phyloP scores from a whole-genome alignment of 83 land plant genomes.

The Larix sibirica region DNA sequence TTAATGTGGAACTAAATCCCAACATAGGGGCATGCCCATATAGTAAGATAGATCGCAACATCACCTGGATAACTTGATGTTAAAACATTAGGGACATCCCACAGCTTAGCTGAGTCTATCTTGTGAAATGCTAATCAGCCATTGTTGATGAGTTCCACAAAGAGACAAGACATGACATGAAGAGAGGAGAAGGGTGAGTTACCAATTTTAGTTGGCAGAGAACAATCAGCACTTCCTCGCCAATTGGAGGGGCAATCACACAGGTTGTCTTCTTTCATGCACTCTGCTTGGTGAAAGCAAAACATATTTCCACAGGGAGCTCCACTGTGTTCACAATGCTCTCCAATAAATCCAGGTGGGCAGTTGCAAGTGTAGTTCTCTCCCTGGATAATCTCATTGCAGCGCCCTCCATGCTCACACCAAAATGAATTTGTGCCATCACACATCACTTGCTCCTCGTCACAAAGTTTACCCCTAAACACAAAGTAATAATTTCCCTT shows the following conservation, averaged over 20 bases:
- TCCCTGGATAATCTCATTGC: slow-evolving; percentile 48
- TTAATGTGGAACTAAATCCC: background rate
- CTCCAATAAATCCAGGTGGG: slow-evolving; percentile 32
- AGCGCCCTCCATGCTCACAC: slow-evolving; percentile 41
- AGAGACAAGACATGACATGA: background rate
- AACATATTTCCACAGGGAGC: slow-evolving; percentile 34
- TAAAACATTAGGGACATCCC: background rate
- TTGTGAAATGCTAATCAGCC: background rate
- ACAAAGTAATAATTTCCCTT: background rate
- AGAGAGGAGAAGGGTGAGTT: background rate
- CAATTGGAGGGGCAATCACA: slow-evolving; percentile 40
- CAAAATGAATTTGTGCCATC: slow-evolving; percentile 48
- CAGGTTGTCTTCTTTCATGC: slow-evolving; percentile 17
- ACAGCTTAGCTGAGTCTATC: background rate
- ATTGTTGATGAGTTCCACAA: background rate
- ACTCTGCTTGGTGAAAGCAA: slow-evolving; percentile 45
- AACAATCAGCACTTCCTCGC: slow-evolving; percentile 42
- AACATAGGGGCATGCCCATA: background rate
- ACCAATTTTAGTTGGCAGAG: slow-evolving; percentile 27
- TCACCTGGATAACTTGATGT: background rate
- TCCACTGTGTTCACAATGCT: slow-evolving; percentile 40
- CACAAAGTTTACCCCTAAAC: slow-evolving; percentile 40
- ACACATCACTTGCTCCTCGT: slow-evolving; percentile 42
- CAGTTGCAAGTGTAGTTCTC: slow-evolving; percentile 51
- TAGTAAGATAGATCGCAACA: background rate